A percentile compares a stretch with the other conserved stretches of the same genome.
Evolutionary conservation across 805 yeast species (phyloP).

Genomic region (Sugiyamaella chiloensis): DNA sequence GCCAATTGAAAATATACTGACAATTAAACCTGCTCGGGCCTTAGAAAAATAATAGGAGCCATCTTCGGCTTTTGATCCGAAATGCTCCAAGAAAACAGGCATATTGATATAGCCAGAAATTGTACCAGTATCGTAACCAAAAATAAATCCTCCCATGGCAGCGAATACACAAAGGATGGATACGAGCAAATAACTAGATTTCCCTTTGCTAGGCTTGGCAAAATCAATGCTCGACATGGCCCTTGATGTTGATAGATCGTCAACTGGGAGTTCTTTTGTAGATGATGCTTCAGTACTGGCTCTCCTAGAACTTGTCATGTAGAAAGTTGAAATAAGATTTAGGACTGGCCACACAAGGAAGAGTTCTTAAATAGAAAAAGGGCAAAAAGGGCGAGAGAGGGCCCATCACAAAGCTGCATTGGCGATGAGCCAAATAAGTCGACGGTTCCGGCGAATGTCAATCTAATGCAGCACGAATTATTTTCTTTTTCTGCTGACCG

Average conservation of each 20-base stretch:
- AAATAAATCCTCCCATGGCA: conserved; percentile 64
- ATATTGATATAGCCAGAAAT: conserved; percentile 63
- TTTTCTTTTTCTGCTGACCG: too few species aligned
- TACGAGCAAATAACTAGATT: conserved; percentile 17
- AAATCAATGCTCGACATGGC: not conserved
- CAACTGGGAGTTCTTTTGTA: too few species aligned
- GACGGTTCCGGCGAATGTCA: too few species aligned
- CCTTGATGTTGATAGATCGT: not conserved
- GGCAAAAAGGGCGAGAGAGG: too few species aligned
- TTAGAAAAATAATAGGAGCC: conserved; percentile 44
- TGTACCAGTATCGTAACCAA: conserved; percentile 69
- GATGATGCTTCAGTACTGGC: too few species aligned
- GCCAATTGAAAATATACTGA: conserved; percentile 73
- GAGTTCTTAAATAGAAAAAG: too few species aligned
- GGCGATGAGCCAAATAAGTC: too few species aligned
- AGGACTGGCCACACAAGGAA: too few species aligned
- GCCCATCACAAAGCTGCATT: too few species aligned
- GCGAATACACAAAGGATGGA: conserved; percentile 45
- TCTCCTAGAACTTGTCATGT: too few species aligned
- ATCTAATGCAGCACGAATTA: too few species aligned
- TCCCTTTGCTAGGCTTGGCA: not conserved
- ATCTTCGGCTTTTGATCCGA: conserved; percentile 40
- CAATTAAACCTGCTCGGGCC: conserved; percentile 58
- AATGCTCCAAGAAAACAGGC: conserved; percentile 48
- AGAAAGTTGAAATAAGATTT: too few species aligned